These are phyloP conservation scores for Epithemia pelagica DNA, from an alignment of 108 stramenopile genomes.

Conservation along the genomic window DNA sequence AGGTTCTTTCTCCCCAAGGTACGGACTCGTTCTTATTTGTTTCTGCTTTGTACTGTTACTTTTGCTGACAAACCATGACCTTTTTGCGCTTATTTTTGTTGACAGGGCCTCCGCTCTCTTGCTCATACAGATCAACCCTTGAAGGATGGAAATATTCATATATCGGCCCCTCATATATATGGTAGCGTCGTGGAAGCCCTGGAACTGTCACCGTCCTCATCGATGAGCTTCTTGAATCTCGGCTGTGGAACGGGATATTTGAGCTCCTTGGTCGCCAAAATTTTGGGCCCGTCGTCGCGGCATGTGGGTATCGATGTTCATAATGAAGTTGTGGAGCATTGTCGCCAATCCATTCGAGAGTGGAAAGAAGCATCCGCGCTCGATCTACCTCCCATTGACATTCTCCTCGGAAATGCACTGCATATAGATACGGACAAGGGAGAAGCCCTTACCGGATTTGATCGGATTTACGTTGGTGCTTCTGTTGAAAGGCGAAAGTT, in stretches of 20 bases:
- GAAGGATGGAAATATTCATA: constrained; percentile 74
- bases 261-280: constrained; percentile 66
- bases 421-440: constrained; percentile 42
- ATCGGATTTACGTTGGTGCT: constrained; percentile 86
- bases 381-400: constrained; percentile 26
- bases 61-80: neutral
- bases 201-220: constrained; percentile 48
- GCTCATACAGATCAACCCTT: constrained; percentile 79
- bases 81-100: too few relatives aligned
- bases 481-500: constrained; percentile 48
- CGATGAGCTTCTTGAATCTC: constrained; percentile 66
- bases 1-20: constrained; percentile 78
- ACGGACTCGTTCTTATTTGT: constrained; percentile 17
- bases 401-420: constrained; percentile 74
- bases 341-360: constrained; percentile 41
- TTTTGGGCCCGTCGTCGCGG: constrained; percentile 63
- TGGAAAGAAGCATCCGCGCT: constrained; percentile 27
- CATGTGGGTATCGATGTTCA: constrained; percentile 72
- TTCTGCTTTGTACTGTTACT: neutral
- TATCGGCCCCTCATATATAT: constrained; percentile 93
- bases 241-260: constrained; percentile 88
- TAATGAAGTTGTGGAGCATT: constrained; percentile 67
- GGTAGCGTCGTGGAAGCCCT: constrained; percentile 76
- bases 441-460: constrained; percentile 68
- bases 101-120: constrained; percentile 14